Evolutionary conservation across 2,329 filamentous ascomycete species (phyloP), one percentile per base, ranked within the genome.

Genomic region (Penicillium hordei): DNA sequence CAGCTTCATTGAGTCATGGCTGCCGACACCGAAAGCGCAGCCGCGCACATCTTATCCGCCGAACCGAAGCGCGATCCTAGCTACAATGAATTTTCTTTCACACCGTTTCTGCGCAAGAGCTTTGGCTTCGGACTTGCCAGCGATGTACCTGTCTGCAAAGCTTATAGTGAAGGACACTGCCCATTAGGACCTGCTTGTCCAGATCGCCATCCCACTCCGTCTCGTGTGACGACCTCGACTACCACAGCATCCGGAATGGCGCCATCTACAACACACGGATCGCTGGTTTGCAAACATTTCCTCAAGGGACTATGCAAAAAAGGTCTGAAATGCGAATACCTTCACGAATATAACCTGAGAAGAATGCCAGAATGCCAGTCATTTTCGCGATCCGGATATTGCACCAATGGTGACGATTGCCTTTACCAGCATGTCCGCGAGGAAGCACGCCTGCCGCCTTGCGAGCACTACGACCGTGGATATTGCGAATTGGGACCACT

Each of bases 301-400:
- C 87, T 97, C 70, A 90, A 95, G 64, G 93, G 93, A 0, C 86
- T 99, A 21, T 99, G 94, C 82, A 99, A 99, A 74, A 97, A 97
- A 78, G 94, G 93, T 69, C 89, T 97, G 72, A 86, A 87, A 66
- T 99, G 94, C 86, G 94, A 99, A 80, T 99, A 97, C 70, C 82
- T 97, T 48, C 94, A 99, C 82, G 94, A 97, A 78, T 99, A 97
- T 81, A 97, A 99, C 78, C 84, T 99, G 66, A 88, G 94, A 63
- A 93, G 94, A 76, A 97, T 97, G 91, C 93, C 94, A 62, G 94
- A 97, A 79, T 99, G 94, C 79, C 96, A 96, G 71, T 96, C 96
- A 77, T 97, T 93, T 78, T 88, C 92, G 57, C 86, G 92, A 60
- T 96, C 94, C 72, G 91, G 91, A 55, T 97, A 95, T 75, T 99